These are phyloP conservation scores for Lanmaoa pseudosensibilis DNA, from an alignment of 768 basidiomycete genomes.

Conservation along the genomic window DNA sequence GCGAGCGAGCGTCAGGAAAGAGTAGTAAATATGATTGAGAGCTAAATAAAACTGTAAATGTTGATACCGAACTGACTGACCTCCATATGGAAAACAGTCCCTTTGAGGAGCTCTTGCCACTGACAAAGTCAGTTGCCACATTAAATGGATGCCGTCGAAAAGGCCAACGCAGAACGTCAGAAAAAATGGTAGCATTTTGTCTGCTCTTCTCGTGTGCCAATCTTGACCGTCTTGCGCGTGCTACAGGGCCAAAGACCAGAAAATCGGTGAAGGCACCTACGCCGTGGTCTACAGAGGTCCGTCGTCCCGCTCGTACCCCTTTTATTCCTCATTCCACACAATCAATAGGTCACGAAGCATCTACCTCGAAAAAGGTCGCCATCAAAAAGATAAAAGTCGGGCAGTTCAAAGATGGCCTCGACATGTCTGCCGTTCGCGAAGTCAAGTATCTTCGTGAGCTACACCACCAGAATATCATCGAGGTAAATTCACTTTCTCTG, in stretches of 20 bases:
- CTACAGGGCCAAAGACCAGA: constrained; percentile 75
- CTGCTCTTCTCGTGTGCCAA: background rate
- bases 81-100: background rate
- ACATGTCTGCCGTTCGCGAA: constrained; percentile 98
- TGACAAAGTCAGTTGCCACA: too few relatives aligned
- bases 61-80: background rate
- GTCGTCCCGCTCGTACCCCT: constrained; percentile 10
- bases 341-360: constrained; percentile 63
- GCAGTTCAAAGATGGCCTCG: constrained; percentile 95
- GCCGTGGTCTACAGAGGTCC: constrained; percentile 93
- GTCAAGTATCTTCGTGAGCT: constrained; percentile 96
- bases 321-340: constrained; percentile 7
- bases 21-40: too few relatives aligned
- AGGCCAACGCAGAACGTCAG: constrained; percentile 71
- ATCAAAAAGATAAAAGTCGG: constrained; percentile 99
- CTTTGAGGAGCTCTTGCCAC: background rate
- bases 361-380: constrained; percentile 82
- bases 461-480: constrained; percentile 92
- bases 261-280: constrained; percentile 91
- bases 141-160: constrained; percentile 78
- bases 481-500: constrained; percentile 62
- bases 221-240: constrained; percentile 12
- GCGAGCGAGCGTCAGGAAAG: background rate
- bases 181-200: constrained; percentile 53
- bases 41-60: background rate